A percentile compares a stretch with the other conserved stretches of the same genome.
Evolutionary conservation across 2,329 filamentous ascomycete species (phyloP).

Genomic region (Thermoascus crustaceus): DNA sequence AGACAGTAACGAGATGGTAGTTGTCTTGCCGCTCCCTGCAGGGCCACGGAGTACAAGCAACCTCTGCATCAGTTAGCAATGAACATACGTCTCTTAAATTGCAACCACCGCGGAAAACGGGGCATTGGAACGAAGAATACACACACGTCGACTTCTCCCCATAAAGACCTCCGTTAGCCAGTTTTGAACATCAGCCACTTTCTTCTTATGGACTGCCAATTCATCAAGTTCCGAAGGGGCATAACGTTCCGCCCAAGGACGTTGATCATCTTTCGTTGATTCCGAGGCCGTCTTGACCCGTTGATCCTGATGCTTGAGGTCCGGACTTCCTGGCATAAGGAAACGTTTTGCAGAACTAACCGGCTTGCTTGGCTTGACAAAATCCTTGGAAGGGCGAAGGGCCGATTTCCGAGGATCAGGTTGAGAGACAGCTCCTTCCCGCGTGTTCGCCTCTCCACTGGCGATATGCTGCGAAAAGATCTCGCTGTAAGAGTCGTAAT

Average conservation of each 20-base stretch:
- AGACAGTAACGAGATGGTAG: conserved; percentile 70
- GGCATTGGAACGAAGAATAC: conserved; percentile 3
- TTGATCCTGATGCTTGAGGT: background rate
- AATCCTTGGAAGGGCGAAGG: conserved; percentile 5
- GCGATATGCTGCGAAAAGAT: conserved; percentile 27
- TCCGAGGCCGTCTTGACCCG: conserved; percentile 5
- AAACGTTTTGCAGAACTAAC: conserved; percentile 20
- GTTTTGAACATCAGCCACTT: conserved; percentile 72
- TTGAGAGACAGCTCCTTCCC: conserved; percentile 1
- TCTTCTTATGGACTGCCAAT: conserved; percentile 88
- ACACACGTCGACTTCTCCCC: conserved; percentile 42
- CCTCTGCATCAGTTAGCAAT: conserved; percentile 45
- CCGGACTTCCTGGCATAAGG: conserved; percentile 11
- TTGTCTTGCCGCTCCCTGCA: conserved; percentile 88
- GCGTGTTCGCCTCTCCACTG: conserved; percentile 11
- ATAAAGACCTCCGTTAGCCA: conserved; percentile 72
- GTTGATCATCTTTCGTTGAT: conserved; percentile 46
- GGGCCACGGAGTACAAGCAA: conserved; percentile 81
- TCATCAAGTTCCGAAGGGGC: conserved; percentile 68
- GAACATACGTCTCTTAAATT: conserved; percentile 1
- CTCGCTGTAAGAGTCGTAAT: conserved; percentile 32
- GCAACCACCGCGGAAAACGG: background rate
- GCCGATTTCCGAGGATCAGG: conserved; percentile 7
- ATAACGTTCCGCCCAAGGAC: conserved; percentile 85
- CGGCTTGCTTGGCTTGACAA: conserved; percentile 7